Evolutionary conservation across 768 basidiomycete genomes (phyloP), one percentile per base, ranked within the genome.

Genomic region (Atractiella rhizophila): DNA sequence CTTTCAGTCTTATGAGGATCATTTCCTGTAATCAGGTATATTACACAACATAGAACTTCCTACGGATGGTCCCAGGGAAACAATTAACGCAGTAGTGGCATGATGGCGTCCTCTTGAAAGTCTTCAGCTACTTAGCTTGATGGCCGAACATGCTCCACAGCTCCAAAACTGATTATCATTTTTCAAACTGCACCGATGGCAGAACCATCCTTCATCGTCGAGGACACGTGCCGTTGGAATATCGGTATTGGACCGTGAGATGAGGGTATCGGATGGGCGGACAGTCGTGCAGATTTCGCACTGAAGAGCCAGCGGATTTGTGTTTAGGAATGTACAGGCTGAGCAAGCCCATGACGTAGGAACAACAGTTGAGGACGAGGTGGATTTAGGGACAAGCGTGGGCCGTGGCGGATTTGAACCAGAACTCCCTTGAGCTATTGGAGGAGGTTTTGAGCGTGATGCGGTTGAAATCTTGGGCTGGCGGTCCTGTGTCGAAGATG

Each of bases 271-370:
- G 4, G 26, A 10, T 1, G 45, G 46, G 0, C 47, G 47, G n/a
- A 27, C 40, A 18, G 45, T 10, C 31, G 25, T 27, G 45, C 53
- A 50, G 2, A 50, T 24, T 13, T 48, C 42, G 42, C 53, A 54
- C 1, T 27, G 20, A n/a, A 50, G 44, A 12, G 42, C 28, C 26
- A 44, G 19, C 5, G 48, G 26, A 0, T 44, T 45, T 11, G 18
- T 13, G 41, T 52, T 52, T 12, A 2, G 10, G 45, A 28, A 54
- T 25, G 53, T 54, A 42, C 53, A 54, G 26, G 37, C 27, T 0
- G 32, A n/a, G 41, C 53, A 54, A 18, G 33, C 11, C 53, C 53
- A 54, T 16, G n/a, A 32, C 18, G 3, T n/a, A 18, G 39, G 20
- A n/a, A 37, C 24, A 3, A 28, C 13, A 8, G 28, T 18, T 7